phyloP scores from a whole-genome alignment of 2,329 filamentous ascomycete genomes.

The Alternaria consortialis region DNA sequence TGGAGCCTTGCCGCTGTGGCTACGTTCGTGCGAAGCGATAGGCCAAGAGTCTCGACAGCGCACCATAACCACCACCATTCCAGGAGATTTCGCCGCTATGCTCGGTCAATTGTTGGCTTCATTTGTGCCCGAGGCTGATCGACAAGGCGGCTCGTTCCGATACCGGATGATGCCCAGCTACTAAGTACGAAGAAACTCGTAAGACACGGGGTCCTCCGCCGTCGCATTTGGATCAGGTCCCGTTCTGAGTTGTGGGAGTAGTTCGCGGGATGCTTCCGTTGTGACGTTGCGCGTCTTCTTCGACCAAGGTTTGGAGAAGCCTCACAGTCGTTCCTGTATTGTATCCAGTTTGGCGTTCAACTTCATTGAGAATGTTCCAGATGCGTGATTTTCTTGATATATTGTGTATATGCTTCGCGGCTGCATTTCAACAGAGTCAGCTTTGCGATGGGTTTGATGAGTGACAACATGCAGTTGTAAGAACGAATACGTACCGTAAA shows the following conservation, averaged over 20 bases:
- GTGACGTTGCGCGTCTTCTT: constrained; percentile 12
- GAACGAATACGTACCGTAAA: constrained; percentile 36
- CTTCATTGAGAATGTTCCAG: constrained; percentile 44
- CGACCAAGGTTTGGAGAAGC: constrained; percentile 38
- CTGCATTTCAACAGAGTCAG: constrained; percentile 19
- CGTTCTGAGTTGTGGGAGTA: not conserved
- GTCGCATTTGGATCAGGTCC: not conserved
- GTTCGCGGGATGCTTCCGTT: not conserved
- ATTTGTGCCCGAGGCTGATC: constrained; percentile 1
- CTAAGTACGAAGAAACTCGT: not conserved
- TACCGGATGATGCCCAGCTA: not conserved
- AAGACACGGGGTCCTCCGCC: too few species aligned
- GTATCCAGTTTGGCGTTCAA: constrained; percentile 45
- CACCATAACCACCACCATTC: not conserved
- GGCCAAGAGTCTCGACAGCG: not conserved
- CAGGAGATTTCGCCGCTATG: not conserved
- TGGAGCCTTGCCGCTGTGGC: not conserved
- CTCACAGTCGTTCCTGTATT: constrained; percentile 39
- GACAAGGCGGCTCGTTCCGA: not conserved
- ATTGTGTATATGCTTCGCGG: constrained; percentile 48
- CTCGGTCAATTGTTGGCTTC: not conserved
- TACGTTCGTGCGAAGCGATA: constrained; percentile 1
- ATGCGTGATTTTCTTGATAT: constrained; percentile 45
- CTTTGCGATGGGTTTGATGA: not conserved
- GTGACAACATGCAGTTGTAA: not conserved